phyloP scores from a whole-genome alignment of 2,329 filamentous ascomycete species.

The Emergomyces pasteurianus region DNA sequence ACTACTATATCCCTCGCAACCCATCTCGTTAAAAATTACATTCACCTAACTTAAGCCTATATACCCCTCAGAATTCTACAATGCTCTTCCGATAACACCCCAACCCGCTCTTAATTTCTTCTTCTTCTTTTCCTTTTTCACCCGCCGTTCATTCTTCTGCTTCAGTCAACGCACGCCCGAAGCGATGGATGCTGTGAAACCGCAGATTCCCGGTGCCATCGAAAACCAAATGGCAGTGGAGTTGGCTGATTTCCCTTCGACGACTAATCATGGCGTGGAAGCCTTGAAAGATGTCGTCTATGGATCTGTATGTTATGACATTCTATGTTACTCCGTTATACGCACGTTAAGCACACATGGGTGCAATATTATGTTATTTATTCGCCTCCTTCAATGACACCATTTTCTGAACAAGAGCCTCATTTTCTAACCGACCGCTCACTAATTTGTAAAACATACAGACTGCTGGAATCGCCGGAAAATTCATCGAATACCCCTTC shows the following conservation, averaged over 20 bases:
- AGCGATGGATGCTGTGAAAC: slow-evolving; percentile 6
- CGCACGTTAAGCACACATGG: neutral
- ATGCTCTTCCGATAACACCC: slow-evolving; percentile 19
- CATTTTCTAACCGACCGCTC: neutral
- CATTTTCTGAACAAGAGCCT: neutral
- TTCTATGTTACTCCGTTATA: neutral
- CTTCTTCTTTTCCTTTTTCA: slow-evolving; percentile 1
- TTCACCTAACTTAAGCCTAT: slow-evolving; percentile 3
- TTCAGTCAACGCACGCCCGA: neutral
- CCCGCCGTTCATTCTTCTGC: slow-evolving; percentile 3
- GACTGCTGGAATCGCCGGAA: slow-evolving; percentile 76
- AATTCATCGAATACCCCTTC: slow-evolving; percentile 96
- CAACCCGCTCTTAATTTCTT: neutral
- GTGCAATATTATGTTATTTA: neutral
- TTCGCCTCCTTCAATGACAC: neutral
- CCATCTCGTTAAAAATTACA: slow-evolving; percentile 8
- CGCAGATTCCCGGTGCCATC: slow-evolving; percentile 22
- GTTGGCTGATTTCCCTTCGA: slow-evolving; percentile 23
- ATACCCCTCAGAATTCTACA: slow-evolving; percentile 12
- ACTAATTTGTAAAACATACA: slow-evolving; percentile 21
- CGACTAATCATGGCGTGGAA: slow-evolving; percentile 44
- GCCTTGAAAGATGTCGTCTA: slow-evolving; percentile 78
- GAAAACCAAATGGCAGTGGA: slow-evolving; percentile 31
- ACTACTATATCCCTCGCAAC: slow-evolving; percentile 10
- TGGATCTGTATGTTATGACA: slow-evolving; percentile 58